A percentile compares a stretch with the other conserved stretches of the same genome.
Evolutionary conservation across 2,329 filamentous ascomycete genomes (phyloP).

Genomic region (Chrysosporium queenslandicum): DNA sequence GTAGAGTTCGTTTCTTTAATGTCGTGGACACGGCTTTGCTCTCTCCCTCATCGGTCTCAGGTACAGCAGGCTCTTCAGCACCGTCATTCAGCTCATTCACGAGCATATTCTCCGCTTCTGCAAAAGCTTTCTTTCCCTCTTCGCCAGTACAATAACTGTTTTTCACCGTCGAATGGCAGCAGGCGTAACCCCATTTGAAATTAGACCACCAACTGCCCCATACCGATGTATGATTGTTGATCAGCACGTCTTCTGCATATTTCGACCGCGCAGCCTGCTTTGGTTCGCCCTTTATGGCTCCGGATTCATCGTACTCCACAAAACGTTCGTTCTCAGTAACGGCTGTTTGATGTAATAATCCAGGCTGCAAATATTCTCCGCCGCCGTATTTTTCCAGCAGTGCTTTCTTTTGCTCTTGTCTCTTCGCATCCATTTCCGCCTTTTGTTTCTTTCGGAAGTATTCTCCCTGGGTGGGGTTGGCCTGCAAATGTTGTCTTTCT

Average conservation of each 20-base stretch:
- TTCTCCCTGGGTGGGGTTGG: conserved; percentile 90
- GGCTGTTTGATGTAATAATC: conserved; percentile 54
- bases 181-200: conserved; percentile 92
- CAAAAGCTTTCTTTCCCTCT: conserved; percentile 69
- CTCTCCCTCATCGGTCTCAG: conserved; percentile 24
- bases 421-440: conserved; percentile 61
- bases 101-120: conserved; percentile 58
- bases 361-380: conserved; percentile 51
- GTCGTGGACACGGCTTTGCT: conserved; percentile 16
- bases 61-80: conserved; percentile 19
- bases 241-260: conserved; percentile 75
- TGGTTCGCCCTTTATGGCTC: conserved; percentile 77
- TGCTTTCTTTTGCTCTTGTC: conserved; percentile 56
- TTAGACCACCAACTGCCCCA: conserved; percentile 98
- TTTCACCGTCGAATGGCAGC: conserved; percentile 86
- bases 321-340: conserved; percentile 76
- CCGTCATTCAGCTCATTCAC: conserved; percentile 28
- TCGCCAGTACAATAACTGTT: conserved; percentile 97
- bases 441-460: conserved; percentile 69
- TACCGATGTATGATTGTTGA: conserved; percentile 84
- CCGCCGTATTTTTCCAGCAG: conserved; percentile 76
- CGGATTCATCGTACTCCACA: conserved; percentile 88
- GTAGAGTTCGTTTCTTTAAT: conserved; percentile 60
- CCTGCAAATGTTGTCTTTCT: conserved; percentile 79
- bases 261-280: conserved; percentile 73